Evolutionary conservation across 305 asterid genomes (phyloP).

Genomic region (Lippia alba): DNA sequence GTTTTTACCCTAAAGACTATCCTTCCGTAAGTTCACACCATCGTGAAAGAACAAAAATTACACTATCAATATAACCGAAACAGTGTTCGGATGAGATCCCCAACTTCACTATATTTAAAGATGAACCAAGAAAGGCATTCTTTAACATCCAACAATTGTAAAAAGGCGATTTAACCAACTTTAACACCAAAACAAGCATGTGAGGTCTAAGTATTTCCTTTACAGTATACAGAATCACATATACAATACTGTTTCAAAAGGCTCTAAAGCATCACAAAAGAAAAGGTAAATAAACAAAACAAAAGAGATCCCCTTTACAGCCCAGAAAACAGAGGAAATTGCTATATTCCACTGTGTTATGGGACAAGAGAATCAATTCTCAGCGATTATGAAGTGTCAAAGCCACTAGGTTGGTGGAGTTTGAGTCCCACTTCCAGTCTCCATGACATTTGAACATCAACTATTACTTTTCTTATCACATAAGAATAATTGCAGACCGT

Average conservation of each 20-base stretch:
- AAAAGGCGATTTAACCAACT: slow-evolving; percentile 27
- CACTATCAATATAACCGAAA: background rate
- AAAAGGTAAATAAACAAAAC: background rate
- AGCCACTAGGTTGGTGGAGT: slow-evolving; percentile 41
- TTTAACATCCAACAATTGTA: background rate
- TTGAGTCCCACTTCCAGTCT: slow-evolving; percentile 30
- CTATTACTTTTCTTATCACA: slow-evolving; percentile 28
- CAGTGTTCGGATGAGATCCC: too few species aligned
- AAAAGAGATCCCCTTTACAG: slow-evolving; percentile 32
- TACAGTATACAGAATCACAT: background rate
- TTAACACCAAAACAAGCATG: slow-evolving; percentile 30
- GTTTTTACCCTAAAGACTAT: slow-evolving; percentile 19
- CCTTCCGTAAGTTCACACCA: slow-evolving; percentile 25
- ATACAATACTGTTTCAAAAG: slow-evolving; percentile 18
- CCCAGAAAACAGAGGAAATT: slow-evolving; percentile 34
- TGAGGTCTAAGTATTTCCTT: slow-evolving; percentile 20
- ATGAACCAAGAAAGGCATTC: too few species aligned
- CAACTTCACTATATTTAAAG: too few species aligned
- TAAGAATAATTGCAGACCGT: slow-evolving; percentile 18
- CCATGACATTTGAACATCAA: slow-evolving; percentile 40
- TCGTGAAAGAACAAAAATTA: background rate
- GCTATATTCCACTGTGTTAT: slow-evolving; percentile 13
- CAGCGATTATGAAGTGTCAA: slow-evolving; percentile 45
- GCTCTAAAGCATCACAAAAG: slow-evolving; percentile 18
- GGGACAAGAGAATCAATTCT: slow-evolving; percentile 40